These are phyloP conservation scores for Hypoxylon perforatum DNA, from an alignment of 495 filamentous ascomycete species.

Conservation along the genomic window DNA sequence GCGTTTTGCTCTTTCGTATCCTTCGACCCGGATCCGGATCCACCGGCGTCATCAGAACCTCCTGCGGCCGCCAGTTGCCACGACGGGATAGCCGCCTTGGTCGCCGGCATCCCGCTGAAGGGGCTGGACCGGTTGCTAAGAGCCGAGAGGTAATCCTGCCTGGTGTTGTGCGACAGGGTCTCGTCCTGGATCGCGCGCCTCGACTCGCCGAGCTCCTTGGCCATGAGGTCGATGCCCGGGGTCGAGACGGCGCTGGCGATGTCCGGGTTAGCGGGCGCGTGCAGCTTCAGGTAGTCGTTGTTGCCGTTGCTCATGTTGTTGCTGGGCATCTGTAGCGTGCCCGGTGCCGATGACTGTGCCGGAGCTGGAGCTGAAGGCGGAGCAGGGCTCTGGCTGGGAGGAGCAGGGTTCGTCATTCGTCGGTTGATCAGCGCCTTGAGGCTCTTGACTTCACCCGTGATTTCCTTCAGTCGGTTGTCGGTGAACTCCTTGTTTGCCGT, in stretches of 20 bases:
- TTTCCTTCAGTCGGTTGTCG: slow-evolving; percentile 82
- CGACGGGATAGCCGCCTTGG: slow-evolving; percentile 80
- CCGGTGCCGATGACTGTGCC: neutral
- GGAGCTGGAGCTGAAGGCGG: slow-evolving; percentile 12
- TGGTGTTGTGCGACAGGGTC: slow-evolving; percentile 41
- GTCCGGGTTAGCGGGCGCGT: slow-evolving; percentile 42
- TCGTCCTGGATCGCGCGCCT: slow-evolving; percentile 36
- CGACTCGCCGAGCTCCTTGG: slow-evolving; percentile 41
- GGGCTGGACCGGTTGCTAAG: slow-evolving; percentile 49
- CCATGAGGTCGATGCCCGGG: slow-evolving; percentile 46
- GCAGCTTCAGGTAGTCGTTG: slow-evolving; percentile 53
- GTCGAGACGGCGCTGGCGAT: slow-evolving; percentile 35
- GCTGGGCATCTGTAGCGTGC: slow-evolving; percentile 9
- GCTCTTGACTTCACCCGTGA: slow-evolving; percentile 90
- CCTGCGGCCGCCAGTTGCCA: slow-evolving; percentile 81
- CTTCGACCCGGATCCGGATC: no score
- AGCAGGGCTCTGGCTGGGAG: slow-evolving; percentile 39
- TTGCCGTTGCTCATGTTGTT: slow-evolving; percentile 37
- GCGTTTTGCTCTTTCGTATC: slow-evolving; percentile 35
- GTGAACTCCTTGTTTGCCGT: slow-evolving; percentile 85
- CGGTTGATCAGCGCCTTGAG: slow-evolving; percentile 88
- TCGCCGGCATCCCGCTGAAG: slow-evolving; percentile 51
- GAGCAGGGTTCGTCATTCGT: slow-evolving; percentile 68
- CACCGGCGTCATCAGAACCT: no score
- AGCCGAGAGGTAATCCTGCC: slow-evolving; percentile 49